Percentiles rank a stretch among this genome's conserved stretches.
phyloP scores from a whole-genome alignment of 768 basidiomycete genomes.

The Cubamyces sp. region DNA sequence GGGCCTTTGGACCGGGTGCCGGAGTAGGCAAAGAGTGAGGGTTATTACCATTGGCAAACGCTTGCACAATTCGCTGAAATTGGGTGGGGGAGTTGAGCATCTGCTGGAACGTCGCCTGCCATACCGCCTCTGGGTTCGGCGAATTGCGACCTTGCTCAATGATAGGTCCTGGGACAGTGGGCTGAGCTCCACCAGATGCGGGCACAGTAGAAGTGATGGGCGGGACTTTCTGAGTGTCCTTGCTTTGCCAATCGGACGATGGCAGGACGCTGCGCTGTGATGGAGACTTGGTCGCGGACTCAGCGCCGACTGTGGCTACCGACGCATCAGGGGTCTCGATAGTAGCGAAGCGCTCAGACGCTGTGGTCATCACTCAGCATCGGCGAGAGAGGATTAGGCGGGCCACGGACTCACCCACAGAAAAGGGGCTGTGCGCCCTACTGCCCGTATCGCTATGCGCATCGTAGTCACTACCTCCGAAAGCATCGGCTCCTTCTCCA shows the following conservation, averaged over 20 bases:
- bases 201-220: not conserved
- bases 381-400: not conserved
- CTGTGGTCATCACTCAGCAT: not conserved
- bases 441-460: slow-evolving; percentile 27
- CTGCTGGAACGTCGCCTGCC: slow-evolving; percentile 55
- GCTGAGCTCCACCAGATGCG: not conserved
- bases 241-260: not conserved
- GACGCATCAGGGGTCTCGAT: slow-evolving; percentile 49
- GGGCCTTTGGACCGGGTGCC: not conserved
- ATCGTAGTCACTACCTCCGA: slow-evolving; percentile 46
- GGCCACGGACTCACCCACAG: slow-evolving; percentile 16
- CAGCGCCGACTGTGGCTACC: slow-evolving; percentile 12
- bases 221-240: not conserved
- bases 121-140: slow-evolving; percentile 46
- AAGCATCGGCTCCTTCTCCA: slow-evolving; percentile 39
- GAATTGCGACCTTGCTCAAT: not conserved
- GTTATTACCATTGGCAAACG: slow-evolving; percentile 22
- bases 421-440: slow-evolving; percentile 17
- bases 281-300: slow-evolving; percentile 1
- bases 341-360: slow-evolving; percentile 45
- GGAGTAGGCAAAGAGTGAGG: slow-evolving; percentile 13
- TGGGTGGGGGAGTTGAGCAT: slow-evolving; percentile 55
- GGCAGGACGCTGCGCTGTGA: not conserved
- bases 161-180: slow-evolving; percentile 22
- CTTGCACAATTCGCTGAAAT: slow-evolving; percentile 55